These are phyloP conservation scores for Claviceps pusilla DNA, from an alignment of 2,329 filamentous ascomycete species.

Conservation along the genomic window DNA sequence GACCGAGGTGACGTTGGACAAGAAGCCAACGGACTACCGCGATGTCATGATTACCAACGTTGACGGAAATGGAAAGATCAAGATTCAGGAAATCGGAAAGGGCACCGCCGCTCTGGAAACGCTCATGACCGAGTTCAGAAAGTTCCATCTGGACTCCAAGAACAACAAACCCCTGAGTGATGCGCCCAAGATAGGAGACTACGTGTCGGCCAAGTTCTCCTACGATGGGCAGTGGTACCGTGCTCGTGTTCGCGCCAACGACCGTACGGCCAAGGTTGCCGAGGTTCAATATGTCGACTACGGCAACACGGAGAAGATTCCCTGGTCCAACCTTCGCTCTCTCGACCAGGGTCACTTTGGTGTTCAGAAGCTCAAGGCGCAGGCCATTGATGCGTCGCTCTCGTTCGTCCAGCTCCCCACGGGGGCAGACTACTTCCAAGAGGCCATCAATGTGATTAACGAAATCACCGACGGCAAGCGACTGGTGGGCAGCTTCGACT, in stretches of 20 bases:
- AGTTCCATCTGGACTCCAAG: conserved; percentile 72
- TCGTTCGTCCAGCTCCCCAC: conserved; percentile 82
- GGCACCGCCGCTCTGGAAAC: conserved; percentile 74
- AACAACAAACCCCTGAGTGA: conserved; percentile 61
- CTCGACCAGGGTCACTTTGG: conserved; percentile 68
- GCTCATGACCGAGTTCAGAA: conserved; percentile 80
- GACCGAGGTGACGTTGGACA: conserved; percentile 39
- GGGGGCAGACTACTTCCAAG: conserved; percentile 65
- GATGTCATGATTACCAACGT: conserved; percentile 88
- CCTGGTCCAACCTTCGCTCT: conserved; percentile 73
- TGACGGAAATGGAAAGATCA: conserved; percentile 66
- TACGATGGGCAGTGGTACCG: conserved; percentile 91
- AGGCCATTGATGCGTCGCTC: conserved; percentile 74
- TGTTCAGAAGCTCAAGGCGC: conserved; percentile 65
- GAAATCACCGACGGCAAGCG: conserved; percentile 60
- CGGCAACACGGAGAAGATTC: conserved; percentile 79
- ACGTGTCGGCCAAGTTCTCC: conserved; percentile 80
- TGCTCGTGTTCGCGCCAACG: conserved; percentile 77
- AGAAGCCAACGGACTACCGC: conserved; percentile 70
- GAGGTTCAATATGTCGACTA: conserved; percentile 95
- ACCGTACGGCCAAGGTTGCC: conserved; percentile 73
- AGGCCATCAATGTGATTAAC: conserved; percentile 61
- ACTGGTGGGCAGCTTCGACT: conserved; percentile 84
- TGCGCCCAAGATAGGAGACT: conserved; percentile 79
- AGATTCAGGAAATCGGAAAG: conserved; percentile 79